Evolutionary conservation across 352 stramenopile genomes (phyloP), one percentile per base, ranked within the genome.

Genomic region (Phytophthora fragariaefolia): DNA sequence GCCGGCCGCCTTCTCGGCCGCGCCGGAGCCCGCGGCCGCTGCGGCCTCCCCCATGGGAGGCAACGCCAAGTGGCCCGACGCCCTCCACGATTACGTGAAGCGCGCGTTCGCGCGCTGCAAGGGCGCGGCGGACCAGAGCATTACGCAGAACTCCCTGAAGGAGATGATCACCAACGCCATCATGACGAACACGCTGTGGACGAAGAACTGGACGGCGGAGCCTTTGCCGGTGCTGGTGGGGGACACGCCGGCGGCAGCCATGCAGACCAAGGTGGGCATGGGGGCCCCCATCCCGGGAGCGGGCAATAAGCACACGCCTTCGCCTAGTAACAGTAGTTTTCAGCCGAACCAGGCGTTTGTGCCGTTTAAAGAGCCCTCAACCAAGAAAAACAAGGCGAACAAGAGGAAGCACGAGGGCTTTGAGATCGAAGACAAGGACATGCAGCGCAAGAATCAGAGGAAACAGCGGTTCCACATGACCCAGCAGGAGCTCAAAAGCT

Each of bases 81-180:
- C 86, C 2, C 73, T 97, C 2, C 86, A 97, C 22, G 74, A 94
- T 46, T 97, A 97, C 48, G 88, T 97, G 45, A 93, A 96, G 70
- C 81, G 85, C 2, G 88, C 87, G 23, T 97, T 97, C 59, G 81
- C 77, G 13, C 79, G 85, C 15, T 95, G 87, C 57, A 92, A 90
- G 32, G 87, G 81, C 30, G 78, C 82, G 15, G 70, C 82, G 2
- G 87, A 97, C 65, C 88, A 97, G 59, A 62, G 71, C 30, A 71
- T 94, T 40, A 93, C 87, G 9, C 87, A 97, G 59, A 87, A 90
- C 43, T 68, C 78, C 0, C 73, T 97, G 13, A 97, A 96, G 54
- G 82, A 92, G 38, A 60, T 89, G 45, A 95, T 97, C 58, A 92
- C 87, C 4, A 89, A 88, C 46, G 86, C 89, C 45, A 93, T 96